Conservation (phyloP, 192 early-diverging fungal genomes). For the Coemansia javaensis region DNA sequence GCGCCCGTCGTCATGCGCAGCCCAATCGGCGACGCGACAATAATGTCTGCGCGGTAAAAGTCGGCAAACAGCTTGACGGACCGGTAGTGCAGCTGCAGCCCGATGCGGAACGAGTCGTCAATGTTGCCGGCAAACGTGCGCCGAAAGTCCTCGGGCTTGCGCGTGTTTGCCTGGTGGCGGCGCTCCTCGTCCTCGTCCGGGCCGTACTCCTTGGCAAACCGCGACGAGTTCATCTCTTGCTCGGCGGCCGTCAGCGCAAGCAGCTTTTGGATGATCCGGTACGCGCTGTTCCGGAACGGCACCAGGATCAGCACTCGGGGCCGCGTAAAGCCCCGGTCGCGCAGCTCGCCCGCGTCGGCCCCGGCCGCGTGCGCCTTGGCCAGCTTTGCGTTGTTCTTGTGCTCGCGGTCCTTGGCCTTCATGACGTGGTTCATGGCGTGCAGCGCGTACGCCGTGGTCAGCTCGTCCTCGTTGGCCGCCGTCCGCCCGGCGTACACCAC, state of each 20-base stretch:
- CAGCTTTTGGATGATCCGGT: conserved; percentile 73
- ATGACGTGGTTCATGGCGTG: conserved; percentile 91
- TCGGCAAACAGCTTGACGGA: conserved; percentile 80
- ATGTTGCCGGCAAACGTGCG: conserved; percentile 89
- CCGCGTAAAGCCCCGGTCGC: conserved; percentile 95
- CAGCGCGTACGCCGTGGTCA: conserved; percentile 68
- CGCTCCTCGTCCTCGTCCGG: conserved; percentile 57
- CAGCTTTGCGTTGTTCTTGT: conserved; percentile 74
- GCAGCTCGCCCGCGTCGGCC: conserved; percentile 65
- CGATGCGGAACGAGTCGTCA: conserved; percentile 92
- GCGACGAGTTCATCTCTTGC: conserved; percentile 79
- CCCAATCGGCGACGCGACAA: conserved; percentile 89
- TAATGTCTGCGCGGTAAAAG: conserved; percentile 88
- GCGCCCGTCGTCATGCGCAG: conserved; percentile 79
- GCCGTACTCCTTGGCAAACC: conserved; percentile 73
- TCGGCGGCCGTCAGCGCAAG: conserved; percentile 71
- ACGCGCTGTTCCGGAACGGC: conserved; percentile 80
- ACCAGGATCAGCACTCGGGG: conserved; percentile 86
- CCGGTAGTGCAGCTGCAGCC: conserved; percentile 83
- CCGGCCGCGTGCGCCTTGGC: conserved; percentile 56
- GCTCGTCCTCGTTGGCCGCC: conserved; percentile 59
- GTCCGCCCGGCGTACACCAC: conserved; percentile 64
- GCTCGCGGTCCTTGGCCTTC: conserved; percentile 62
- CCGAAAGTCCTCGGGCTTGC: conserved; percentile 75
- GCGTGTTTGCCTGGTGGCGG: conserved; percentile 14